Evolutionary conservation across 345 rosid genomes (phyloP).

Genomic region (Camelina neglecta): DNA sequence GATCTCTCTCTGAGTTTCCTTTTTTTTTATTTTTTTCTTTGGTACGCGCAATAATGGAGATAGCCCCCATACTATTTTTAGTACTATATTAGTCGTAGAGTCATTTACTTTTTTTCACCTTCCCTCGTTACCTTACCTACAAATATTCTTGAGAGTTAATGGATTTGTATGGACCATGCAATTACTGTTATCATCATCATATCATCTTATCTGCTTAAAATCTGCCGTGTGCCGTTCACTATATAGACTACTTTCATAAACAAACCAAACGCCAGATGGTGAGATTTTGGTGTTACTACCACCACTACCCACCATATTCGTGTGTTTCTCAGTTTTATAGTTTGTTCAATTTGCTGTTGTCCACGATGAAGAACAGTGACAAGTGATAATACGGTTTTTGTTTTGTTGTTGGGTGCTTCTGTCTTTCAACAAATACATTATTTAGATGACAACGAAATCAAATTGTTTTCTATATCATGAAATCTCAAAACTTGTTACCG

Average conservation of each 20-base stretch:
- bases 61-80: background rate
- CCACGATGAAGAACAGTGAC: background rate
- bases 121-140: no score
- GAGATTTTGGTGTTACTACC: conserved; percentile 5
- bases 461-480: no score
- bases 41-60: conserved; percentile 24
- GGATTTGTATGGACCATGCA: conserved; percentile 36
- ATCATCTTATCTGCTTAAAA: conserved; percentile 11
- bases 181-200: background rate
- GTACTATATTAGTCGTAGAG: no score
- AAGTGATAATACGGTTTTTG: background rate
- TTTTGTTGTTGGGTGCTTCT: background rate
- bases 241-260: background rate
- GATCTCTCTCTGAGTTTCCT: background rate
- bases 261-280: background rate
- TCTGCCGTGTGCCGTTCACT: conserved; percentile 1
- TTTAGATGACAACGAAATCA: no score
- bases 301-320: background rate
- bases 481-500: no score
- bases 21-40: background rate
- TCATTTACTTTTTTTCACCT: no score
- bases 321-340: background rate
- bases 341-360: background rate
- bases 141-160: no score
- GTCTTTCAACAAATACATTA: no score